phyloP scores from a whole-genome alignment of 768 basidiomycete species.

The Neoboletus magnificus region DNA sequence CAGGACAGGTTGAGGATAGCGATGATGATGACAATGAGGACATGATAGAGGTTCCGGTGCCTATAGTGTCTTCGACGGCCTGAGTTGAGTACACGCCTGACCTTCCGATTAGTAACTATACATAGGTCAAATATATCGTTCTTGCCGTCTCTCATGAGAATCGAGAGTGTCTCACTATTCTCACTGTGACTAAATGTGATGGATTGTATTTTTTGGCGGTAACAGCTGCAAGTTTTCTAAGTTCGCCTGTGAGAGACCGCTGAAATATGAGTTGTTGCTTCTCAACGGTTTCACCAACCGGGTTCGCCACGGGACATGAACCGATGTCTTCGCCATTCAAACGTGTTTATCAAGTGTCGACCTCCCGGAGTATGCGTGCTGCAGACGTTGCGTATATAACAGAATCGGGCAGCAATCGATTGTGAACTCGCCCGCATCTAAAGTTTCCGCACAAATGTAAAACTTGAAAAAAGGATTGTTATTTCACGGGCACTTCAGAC shows the following conservation, averaged over 20 bases:
- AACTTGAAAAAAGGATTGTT: not conserved
- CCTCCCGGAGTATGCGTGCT: no score
- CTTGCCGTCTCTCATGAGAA: not conserved
- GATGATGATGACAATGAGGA: constrained; percentile 22
- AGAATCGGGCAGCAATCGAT: not conserved
- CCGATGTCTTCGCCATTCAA: not conserved
- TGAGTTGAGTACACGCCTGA: constrained; percentile 1
- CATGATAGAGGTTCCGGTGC: constrained; percentile 30
- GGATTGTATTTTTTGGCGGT: not conserved
- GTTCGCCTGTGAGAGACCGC: not conserved
- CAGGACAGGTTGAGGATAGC: constrained; percentile 6
- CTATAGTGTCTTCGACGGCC: constrained; percentile 13
- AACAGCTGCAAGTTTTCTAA: not conserved
- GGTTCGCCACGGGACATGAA: not conserved
- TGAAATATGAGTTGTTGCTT: not conserved
- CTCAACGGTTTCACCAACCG: not conserved
- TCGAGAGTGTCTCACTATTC: not conserved
- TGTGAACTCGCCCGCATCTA: not conserved
- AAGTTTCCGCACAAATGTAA: not conserved
- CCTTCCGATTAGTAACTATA: not conserved
- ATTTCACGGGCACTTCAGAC: not conserved
- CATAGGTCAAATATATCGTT: not conserved
- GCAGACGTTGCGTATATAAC: not conserved
- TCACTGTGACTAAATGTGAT: not conserved
- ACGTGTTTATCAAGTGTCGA: not conserved